Base-by-base conservation (phyloP, 2,329 filamentous ascomycete species). In the Aureobasidium sp. region DNA sequence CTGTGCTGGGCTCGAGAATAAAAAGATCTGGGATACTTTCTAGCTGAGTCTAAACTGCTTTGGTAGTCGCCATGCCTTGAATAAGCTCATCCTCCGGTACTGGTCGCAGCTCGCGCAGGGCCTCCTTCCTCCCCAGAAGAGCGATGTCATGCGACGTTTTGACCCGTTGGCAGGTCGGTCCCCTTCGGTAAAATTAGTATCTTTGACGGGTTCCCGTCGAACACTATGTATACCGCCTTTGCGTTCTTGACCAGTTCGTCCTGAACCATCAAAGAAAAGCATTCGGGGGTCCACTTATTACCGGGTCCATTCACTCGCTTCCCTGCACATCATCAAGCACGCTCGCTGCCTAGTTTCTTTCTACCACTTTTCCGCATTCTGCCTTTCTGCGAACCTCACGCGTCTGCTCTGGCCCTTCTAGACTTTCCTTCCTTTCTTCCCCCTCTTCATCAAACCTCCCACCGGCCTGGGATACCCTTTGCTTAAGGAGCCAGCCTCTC, bases 171-270 rank as follows among this genome's bases (percentile, higher is more conserved):
- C 57, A 59, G 57, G 44, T 21, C 21, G 21, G 21, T 50, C 45
- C 57, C 44, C 39, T 47, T 50, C 45, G 57, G 57, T 59, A 59
- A 59, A 59, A 59, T 42, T 59, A 59, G 57, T 59, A 59, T 45
- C 36, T 30, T 59, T 32, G 29, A 59, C 32, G 42, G 42, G 44
- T 59, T 47, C 57, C 57, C 57, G 57, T 21, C 34, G 57, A 59
- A 59, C 45, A 50, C 57, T 59, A 59, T 59, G 57, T 59, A 59
- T 59, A 59, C 57, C 57, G 57, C 57, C 57, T 59, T 59, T 50
- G 53, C 57, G 44, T 39, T 58, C 44, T 59, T 50, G 57, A 59
- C 45, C 44, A 59, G 45, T 49, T 41, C 34, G 45, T 59, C 57
- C 36, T 50, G 45, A 59, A 59, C 44, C 44, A 47, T 59, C 34